Evolutionary conservation across 352 stramenopile genomes (phyloP).

Genomic region (Phytophthora pinifolia): DNA sequence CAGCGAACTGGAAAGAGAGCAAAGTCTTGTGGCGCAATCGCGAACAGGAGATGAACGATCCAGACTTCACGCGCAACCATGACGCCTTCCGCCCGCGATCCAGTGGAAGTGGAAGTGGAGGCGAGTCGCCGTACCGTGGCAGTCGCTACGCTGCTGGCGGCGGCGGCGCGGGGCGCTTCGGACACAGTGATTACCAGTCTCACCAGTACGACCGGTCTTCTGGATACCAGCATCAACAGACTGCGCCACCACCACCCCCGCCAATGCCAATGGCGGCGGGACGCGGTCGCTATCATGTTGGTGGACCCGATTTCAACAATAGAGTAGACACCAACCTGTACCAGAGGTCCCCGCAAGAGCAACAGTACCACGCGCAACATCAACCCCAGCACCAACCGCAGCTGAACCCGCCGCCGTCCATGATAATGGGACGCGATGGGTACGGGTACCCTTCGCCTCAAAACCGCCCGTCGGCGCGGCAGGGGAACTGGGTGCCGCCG

Average conservation of each 20-base stretch:
- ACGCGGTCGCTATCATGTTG: constrained; percentile 34
- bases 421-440: constrained; percentile 28
- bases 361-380: constrained; percentile 37
- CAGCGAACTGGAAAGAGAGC: constrained; percentile 82
- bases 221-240: constrained; percentile 30
- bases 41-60: constrained; percentile 93
- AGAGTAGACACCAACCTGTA: constrained; percentile 57
- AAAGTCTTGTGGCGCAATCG: constrained; percentile 95
- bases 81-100: constrained; percentile 57
- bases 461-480: constrained; percentile 24
- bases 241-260: constrained; percentile 15
- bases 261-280: constrained; percentile 34
- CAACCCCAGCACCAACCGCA: constrained; percentile 39
- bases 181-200: constrained; percentile 25
- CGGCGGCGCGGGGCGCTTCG: constrained; percentile 18
- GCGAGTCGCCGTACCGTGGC: constrained; percentile 38
- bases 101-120: constrained; percentile 31
- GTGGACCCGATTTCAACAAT: constrained; percentile 48
- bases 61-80: constrained; percentile 88
- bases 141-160: constrained; percentile 25
- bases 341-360: constrained; percentile 40
- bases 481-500: constrained; percentile 23
- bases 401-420: constrained; percentile 34
- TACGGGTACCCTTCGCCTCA: constrained; percentile 37
- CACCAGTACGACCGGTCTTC: constrained; percentile 36